phyloP scores from a whole-genome alignment of 2,329 filamentous ascomycete species.

The Ophiostoma ulmi region DNA sequence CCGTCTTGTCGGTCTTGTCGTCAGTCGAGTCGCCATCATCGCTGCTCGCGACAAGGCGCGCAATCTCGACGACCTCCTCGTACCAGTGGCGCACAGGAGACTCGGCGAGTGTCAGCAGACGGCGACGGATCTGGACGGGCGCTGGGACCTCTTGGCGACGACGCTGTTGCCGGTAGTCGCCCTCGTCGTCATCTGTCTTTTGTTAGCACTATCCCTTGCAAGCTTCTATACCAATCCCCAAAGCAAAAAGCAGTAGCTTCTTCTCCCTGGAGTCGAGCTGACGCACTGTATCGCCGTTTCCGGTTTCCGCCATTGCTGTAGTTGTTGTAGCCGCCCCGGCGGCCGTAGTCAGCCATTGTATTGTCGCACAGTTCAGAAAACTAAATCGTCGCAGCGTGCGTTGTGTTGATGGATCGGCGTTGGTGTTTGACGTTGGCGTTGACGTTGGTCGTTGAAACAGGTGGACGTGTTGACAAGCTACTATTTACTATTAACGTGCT shows the following conservation, averaged over 20 bases:
- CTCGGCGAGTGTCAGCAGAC: conserved; percentile 75
- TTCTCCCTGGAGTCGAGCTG: neutral
- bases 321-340: conserved; percentile 45
- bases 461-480: neutral
- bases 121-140: conserved; percentile 66
- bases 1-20: conserved; percentile 54
- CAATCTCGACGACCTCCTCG: conserved; percentile 70
- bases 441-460: neutral
- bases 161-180: conserved; percentile 69
- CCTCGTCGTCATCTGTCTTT: conserved; percentile 54
- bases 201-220: neutral
- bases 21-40: conserved; percentile 37
- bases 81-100: conserved; percentile 72
- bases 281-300: conserved; percentile 78
- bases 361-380: neutral
- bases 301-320: conserved; percentile 38
- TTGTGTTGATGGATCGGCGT: neutral
- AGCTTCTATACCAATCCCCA: neutral
- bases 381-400: neutral
- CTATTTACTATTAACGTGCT: neutral
- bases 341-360: conserved; percentile 54
- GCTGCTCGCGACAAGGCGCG: conserved; percentile 56
- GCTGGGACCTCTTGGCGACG: conserved; percentile 65
- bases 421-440: neutral
- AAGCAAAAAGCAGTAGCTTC: no score